Evolutionary conservation across 2,329 filamentous ascomycete genomes (phyloP), one percentile per base, ranked within the genome.

Genomic region (Alternaria consortialis): DNA sequence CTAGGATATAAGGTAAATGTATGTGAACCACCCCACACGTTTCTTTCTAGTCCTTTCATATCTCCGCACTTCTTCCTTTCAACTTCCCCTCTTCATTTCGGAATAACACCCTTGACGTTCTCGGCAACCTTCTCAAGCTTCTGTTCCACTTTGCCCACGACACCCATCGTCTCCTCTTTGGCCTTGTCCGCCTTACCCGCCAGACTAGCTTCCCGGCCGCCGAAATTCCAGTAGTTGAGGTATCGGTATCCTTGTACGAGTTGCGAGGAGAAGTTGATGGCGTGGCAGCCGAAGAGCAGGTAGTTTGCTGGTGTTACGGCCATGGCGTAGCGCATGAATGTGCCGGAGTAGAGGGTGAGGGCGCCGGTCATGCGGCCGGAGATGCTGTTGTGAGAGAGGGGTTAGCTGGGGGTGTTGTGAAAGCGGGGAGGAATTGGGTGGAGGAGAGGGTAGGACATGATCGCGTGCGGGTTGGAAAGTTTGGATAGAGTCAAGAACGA

Each of bases 271-370:
- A 88, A 89, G 80, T 90, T 90, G 79, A 89, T 84, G 62, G 86
- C 80, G 78, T 90, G 88, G 81, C 87, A 90, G 66, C 85, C 87
- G 77, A 90, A 90, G 57, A 90, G 86, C 66, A 90, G 86, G 81
- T 89, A 89, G 81, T 90, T 90, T 72, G 82, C 83, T 40, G 88
- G 88, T 15, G 81, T 81, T 58, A 90, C 86, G 63, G 88, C 87
- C 64, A 90, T 76, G 60, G 88, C 80, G 80, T 90, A 90, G 75
- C 88, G 87, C 87, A 88, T 88, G 81, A 90, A 90, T 60, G 86
- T 87, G 47, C 77, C 86, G 25, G 85, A 86, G 82, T 90, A 90
- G 75, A 87, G 74, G 67, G 83, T 80, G 29, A 90, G 83, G 46
- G 87, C 86, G 70, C 78, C 81, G 58, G 88, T 90, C 86, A 90